Evolutionary conservation across 1,284 basidiomycete species (phyloP), one percentile per base, ranked within the genome.

Genomic region (Wolfiporia cocos): DNA sequence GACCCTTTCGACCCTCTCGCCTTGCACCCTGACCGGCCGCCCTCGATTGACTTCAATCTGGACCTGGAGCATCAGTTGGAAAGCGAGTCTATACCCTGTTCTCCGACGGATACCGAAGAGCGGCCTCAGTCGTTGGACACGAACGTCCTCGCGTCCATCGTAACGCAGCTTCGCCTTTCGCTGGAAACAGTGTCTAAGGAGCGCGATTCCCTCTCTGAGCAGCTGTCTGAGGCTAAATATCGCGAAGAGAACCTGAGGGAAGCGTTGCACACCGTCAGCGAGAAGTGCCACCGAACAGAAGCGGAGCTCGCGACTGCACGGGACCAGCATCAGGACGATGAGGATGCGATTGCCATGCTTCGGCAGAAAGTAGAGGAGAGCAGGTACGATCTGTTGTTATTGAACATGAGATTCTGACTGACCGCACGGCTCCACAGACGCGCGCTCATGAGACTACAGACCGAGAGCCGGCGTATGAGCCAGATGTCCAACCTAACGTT

Each of bases 321-420:
- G 45, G 68, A 63, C 55, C 81, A 81, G 63, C 73, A 75, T 39
- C 76, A 76, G 50, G 84, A 86, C 34, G 88, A 92, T 35, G 86
- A 90, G 53, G 84, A 91, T 51, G 82, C 83, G 37, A 90, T 95
- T 29, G 68, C 75, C 9, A 69, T 90, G 60, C 68, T 96, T 31
- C 74, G 92, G 23, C 74, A 79, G 15, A 93, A 92, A 59, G 86
- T 95, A n/a, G 92, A 95, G 55, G 87, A 92, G 61, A 91, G 88
- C 63, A 73, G 92, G 85, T 84, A 54, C 29, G 33, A 26, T 32
- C 18, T 22, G 10, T 17, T 31, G 12, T 23, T 18, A 20, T n/a
- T n/a, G n/a, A n/a, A 31, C 26, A 18, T 48, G 23, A 21, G n/a
- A n/a, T n/a, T n/a, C 20, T 43, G 32, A 37, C 33, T 39, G 21